Conservation (phyloP, 345 rosid genomes). For the Lumnitzera racemosa region DNA sequence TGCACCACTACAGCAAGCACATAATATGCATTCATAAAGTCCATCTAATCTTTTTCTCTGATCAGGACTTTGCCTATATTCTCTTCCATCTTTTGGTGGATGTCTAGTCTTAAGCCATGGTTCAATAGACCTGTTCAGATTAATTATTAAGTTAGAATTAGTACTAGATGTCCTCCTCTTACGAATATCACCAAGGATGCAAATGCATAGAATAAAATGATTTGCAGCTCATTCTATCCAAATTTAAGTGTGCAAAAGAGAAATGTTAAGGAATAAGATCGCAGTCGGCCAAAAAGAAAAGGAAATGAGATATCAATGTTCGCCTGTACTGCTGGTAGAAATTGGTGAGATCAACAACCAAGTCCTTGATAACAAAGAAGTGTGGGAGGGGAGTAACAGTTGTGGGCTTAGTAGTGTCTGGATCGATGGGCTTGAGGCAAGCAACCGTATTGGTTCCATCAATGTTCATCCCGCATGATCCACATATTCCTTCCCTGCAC, state of each 20-base stretch:
- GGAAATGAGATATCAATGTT: neutral
- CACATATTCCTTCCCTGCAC: slow-evolving; percentile 73
- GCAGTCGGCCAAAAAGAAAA: too few species aligned
- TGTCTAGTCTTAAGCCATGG: slow-evolving; percentile 57
- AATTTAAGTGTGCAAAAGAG: too few species aligned
- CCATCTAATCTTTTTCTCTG: slow-evolving; percentile 63
- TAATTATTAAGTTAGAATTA: too few species aligned
- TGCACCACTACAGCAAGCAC: slow-evolving; percentile 61
- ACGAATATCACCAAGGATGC: too few species aligned
- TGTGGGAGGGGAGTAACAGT: slow-evolving; percentile 63
- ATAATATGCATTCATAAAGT: slow-evolving; percentile 59
- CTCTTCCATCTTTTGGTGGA: slow-evolving; percentile 31
- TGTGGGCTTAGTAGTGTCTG: slow-evolving; percentile 33
- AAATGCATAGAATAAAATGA: too few species aligned
- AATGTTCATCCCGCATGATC: slow-evolving; percentile 66
- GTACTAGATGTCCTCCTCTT: too few species aligned
- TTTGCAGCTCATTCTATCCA: too few species aligned
- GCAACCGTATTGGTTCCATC: slow-evolving; percentile 69
- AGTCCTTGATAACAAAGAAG: slow-evolving; percentile 59
- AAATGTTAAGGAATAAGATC: too few species aligned
- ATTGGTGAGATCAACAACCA: slow-evolving; percentile 57
- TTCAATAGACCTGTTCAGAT: slow-evolving; percentile 38
- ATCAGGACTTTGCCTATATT: slow-evolving; percentile 38
- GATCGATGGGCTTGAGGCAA: slow-evolving; percentile 48
- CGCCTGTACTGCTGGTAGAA: slow-evolving; percentile 63